Conservation (phyloP, 805 yeast genomes). For the Myxozyma sirexii region DNA sequence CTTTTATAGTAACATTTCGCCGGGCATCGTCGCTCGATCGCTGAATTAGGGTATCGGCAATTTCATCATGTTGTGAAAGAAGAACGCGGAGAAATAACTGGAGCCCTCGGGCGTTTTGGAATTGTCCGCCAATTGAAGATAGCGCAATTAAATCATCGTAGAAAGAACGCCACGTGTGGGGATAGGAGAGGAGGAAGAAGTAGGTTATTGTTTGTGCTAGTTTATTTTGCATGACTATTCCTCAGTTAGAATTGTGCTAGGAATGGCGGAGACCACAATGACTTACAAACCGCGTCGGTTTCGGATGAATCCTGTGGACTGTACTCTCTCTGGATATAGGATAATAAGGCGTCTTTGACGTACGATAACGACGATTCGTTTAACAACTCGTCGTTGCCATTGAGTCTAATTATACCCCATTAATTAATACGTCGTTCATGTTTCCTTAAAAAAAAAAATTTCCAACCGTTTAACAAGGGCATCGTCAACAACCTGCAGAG, state of each 20-base stretch:
- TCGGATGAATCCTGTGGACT: constrained; percentile 14
- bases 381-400: constrained; percentile 37
- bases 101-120: constrained; percentile 49
- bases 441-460: too few relatives aligned
- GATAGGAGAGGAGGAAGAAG: constrained; percentile 54
- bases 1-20: constrained; percentile 75
- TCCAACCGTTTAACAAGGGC: constrained; percentile 48
- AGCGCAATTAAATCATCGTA: constrained; percentile 54
- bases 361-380: constrained; percentile 50
- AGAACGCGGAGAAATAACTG: constrained; percentile 79
- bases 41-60: constrained; percentile 85
- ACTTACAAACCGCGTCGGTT: constrained; percentile 27
- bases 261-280: too few relatives aligned
- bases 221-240: constrained; percentile 48
- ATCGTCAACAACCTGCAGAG: constrained; percentile 69
- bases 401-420: constrained; percentile 16
- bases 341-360: constrained; percentile 54
- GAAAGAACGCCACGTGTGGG: constrained; percentile 53
- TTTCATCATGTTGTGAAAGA: constrained; percentile 79
- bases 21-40: constrained; percentile 62
- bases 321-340: constrained; percentile 45
- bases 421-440: too few relatives aligned
- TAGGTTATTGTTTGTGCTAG: constrained; percentile 58
- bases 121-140: constrained; percentile 39
- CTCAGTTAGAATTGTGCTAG: too few relatives aligned